phyloP scores from a whole-genome alignment of 2,329 filamentous ascomycete genomes.

The Colletotrichum siamense region DNA sequence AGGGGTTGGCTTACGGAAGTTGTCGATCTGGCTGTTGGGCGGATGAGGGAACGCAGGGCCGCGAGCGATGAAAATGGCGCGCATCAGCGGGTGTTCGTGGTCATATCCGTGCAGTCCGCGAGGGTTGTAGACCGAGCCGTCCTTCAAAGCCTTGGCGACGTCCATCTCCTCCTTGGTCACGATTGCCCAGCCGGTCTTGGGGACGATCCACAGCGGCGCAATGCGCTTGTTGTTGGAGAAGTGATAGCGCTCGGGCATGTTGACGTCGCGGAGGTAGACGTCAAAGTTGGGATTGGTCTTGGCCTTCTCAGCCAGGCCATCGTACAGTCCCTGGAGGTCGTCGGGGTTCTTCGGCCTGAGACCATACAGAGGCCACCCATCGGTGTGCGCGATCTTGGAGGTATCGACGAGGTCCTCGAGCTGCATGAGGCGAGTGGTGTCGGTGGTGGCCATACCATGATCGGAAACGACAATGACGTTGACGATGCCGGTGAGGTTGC shows the following conservation, averaged over 20 bases:
- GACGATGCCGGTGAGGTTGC: constrained; percentile 88
- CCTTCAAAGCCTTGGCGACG: constrained; percentile 68
- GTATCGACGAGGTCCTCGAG: constrained; percentile 88
- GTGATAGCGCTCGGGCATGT: constrained; percentile 94
- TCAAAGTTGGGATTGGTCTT: constrained; percentile 74
- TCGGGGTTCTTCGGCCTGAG: constrained; percentile 76
- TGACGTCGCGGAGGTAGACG: constrained; percentile 82
- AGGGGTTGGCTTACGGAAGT: constrained; percentile 74
- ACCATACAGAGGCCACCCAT: constrained; percentile 94
- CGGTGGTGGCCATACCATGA: constrained; percentile 97
- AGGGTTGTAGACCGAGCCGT: constrained; percentile 75
- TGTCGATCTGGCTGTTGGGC: constrained; percentile 78
- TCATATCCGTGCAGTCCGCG: constrained; percentile 93
- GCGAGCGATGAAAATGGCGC: constrained; percentile 90
- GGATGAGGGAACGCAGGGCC: constrained; percentile 91
- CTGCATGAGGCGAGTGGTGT: constrained; percentile 80
- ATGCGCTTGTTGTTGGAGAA: constrained; percentile 89
- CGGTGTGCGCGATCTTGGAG: constrained; percentile 78
- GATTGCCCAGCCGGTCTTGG: constrained; percentile 91
- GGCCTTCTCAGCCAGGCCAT: constrained; percentile 61
- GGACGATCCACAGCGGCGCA: constrained; percentile 92
- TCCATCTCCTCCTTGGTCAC: constrained; percentile 82
- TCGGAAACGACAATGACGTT: constrained; percentile 97
- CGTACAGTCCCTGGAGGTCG: constrained; percentile 73
- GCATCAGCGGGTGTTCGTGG: constrained; percentile 92